Evolutionary conservation across 2,329 filamentous ascomycete genomes (phyloP).

Genomic region (Monosporascus sp.): DNA sequence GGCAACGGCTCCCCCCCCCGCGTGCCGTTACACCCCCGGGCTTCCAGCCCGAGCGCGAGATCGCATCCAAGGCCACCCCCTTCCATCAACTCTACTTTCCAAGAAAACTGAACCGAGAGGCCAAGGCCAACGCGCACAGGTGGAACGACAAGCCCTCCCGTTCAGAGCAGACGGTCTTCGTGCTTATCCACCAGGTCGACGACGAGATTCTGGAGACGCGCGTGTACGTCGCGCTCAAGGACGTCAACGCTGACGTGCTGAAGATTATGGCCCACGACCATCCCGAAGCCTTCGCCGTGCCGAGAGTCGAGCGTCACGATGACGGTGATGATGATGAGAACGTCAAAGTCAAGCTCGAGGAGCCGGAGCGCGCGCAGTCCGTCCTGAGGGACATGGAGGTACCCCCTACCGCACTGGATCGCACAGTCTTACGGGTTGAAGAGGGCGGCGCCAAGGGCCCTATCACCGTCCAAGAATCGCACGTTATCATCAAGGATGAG

Average conservation of each 20-base stretch:
- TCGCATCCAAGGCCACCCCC: not conserved
- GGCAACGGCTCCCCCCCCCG: not conserved
- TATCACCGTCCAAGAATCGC: not conserved
- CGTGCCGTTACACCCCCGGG: not conserved
- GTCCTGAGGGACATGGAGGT: not conserved
- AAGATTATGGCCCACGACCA: conserved; percentile 5
- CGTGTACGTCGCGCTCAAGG: conserved; percentile 4
- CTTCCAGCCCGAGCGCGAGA: not conserved
- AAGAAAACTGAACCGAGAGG: not conserved
- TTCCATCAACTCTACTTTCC: conserved; percentile 9
- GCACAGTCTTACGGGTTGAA: not conserved
- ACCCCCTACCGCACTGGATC: not conserved
- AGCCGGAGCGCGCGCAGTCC: not conserved
- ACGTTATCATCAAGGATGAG: conserved; percentile 4
- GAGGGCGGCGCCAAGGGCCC: not conserved
- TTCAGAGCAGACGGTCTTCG: conserved; percentile 2
- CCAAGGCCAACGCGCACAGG: conserved; percentile 3
- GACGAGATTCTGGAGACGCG: conserved; percentile 2
- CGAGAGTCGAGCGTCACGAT: not conserved
- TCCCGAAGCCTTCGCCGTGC: conserved; percentile 6
- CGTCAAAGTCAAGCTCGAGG: not conserved
- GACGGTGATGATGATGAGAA: not conserved
- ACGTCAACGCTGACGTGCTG: conserved; percentile 6
- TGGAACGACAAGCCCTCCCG: not conserved
- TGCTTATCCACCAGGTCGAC: conserved; percentile 2